Base-by-base conservation (phyloP, 805 yeast species). In the Vanderwaltozyma yarrowii region DNA sequence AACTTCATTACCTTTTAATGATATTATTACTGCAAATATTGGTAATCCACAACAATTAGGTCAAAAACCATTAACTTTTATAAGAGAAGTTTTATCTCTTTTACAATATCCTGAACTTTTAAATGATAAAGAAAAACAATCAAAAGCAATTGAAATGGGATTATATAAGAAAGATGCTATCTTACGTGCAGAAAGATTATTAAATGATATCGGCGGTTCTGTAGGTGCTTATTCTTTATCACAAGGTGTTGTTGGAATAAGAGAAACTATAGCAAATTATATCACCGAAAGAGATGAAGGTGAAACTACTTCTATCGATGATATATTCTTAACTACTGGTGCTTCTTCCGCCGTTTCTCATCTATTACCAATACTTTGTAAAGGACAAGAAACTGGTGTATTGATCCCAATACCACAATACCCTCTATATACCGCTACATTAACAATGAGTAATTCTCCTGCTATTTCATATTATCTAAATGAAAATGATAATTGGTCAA, bases 11-110 rank as follows among this genome's bases (percentile, higher is more conserved):
- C 94, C 95, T 1, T 92, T 87, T 56, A 64, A 72, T 30, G 65
- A 73, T 42, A 84, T 92, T 50, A 80, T 89, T 55, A 77, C 75
- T 51, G 92, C 96, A 44, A 92, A 89, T 58, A 92, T 92, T 44
- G 99, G 99, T 19, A 92, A 92, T 58, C 98, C 99, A 2, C 99
- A 92, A 62, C 96, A 88, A 59, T 69, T 92, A 54, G 89, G 86
- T 49, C 99, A 92, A 61, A 73, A 78, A 52, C 98, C 99, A 1
- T 69, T 92, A 50, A 85, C 95, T 9, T 92, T 92, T 67, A 85
- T 86, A 61, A 73, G 99, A 50, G 94, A 87, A 57, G 95, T 88
- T 2, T 66, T 88, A 42, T 75, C 96, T 1, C 62, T 88, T 32
- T 64, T 89, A 47, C 96, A 92, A 62, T 81, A 85, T 58, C 97